Evolutionary conservation across 2,329 filamentous ascomycete genomes (phyloP).

Genomic region (Annulohypoxylon truncatum): DNA sequence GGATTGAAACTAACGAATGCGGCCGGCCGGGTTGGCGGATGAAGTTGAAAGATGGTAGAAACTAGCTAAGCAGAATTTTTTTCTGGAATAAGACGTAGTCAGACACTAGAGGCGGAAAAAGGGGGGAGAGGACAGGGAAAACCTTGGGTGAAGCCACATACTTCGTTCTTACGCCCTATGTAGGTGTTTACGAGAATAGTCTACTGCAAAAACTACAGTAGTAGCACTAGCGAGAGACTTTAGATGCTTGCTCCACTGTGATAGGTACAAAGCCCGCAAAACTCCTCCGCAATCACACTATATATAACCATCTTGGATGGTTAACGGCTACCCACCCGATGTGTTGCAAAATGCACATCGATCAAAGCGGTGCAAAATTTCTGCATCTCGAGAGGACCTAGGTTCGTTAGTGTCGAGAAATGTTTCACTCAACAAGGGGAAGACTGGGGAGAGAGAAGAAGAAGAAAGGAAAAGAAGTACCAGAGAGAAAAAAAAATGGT

Average conservation of each 20-base stretch:
- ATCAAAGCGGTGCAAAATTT: constrained; percentile 27
- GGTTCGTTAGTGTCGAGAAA: constrained; percentile 13
- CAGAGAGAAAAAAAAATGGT: background rate
- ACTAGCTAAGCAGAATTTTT: background rate
- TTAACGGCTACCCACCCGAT: constrained; percentile 16
- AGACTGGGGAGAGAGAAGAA: background rate
- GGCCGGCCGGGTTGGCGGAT: constrained; percentile 5
- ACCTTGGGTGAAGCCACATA: constrained; percentile 20
- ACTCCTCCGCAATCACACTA: constrained; percentile 32
- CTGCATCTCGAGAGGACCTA: constrained; percentile 25
- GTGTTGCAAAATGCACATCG: constrained; percentile 39
- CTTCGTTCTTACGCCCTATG: constrained; percentile 23
- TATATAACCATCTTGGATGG: constrained; percentile 21
- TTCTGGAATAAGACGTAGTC: background rate
- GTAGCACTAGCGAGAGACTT: constrained; percentile 28
- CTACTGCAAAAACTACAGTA: constrained; percentile 25
- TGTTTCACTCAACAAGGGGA: constrained; percentile 1
- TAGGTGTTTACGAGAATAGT: constrained; percentile 32
- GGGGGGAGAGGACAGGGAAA: background rate
- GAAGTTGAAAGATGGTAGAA: constrained; percentile 14
- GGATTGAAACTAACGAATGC: constrained; percentile 5
- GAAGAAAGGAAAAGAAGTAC: background rate
- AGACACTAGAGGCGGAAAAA: constrained; percentile 4
- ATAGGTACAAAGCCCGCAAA: constrained; percentile 14
- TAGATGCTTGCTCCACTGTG: constrained; percentile 32